A percentile compares a stretch with the other conserved stretches of the same genome.
Evolutionary conservation across 345 rosid genomes (phyloP).

Genomic region (Dimocarpus longan): DNA sequence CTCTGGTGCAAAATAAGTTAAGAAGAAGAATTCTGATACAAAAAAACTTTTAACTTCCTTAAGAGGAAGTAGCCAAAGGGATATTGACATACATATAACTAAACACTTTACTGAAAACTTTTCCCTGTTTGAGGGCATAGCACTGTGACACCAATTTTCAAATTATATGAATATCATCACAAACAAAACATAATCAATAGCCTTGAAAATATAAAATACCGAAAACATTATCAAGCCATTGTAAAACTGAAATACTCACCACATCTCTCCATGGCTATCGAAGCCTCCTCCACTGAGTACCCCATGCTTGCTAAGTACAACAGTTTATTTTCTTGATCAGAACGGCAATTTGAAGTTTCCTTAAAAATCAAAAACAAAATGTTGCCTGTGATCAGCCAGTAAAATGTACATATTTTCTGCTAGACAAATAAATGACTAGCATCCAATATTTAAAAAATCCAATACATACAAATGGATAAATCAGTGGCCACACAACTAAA

Average conservation of each 20-base stretch:
- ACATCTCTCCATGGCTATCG: conserved; percentile 83
- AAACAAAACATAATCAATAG: not conserved
- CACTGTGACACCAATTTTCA: not conserved
- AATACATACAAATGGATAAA: not conserved
- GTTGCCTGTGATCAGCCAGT: conserved; percentile 4
- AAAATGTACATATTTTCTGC: not conserved
- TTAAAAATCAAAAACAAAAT: conserved; percentile 24
- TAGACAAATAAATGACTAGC: not conserved
- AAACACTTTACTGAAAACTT: not conserved
- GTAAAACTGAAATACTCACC: conserved; percentile 44
- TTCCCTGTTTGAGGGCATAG: not conserved
- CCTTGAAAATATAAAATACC: conserved; percentile 5
- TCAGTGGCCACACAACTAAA: not conserved
- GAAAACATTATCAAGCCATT: conserved; percentile 11
- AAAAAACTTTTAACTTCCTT: not conserved
- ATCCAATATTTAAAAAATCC: not conserved
- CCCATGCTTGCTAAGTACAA: conserved; percentile 65
- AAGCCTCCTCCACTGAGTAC: conserved; percentile 58
- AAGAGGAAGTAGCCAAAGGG: not conserved
- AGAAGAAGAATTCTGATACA: not conserved
- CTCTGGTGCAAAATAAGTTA: not conserved
- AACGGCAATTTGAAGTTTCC: conserved; percentile 41
- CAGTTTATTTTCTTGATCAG: conserved; percentile 43
- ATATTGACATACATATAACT: not conserved
- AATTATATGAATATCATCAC: not conserved